These are phyloP conservation scores for Cucumis hystrix DNA, from an alignment of 306 rosid species.

Conservation along the genomic window DNA sequence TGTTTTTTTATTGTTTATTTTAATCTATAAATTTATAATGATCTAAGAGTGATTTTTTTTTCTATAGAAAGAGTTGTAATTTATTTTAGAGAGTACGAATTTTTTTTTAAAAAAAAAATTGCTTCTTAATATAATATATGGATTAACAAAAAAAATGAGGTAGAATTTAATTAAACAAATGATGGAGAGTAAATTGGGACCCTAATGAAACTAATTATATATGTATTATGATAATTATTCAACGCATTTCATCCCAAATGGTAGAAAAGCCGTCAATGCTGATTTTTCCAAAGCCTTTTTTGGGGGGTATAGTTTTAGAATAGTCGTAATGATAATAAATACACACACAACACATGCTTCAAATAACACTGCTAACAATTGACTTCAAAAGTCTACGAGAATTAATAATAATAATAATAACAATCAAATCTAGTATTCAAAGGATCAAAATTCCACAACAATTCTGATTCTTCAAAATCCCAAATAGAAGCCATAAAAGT, in stretches of 20 bases:
- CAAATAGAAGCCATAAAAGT: not conserved
- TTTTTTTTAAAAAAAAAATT: too few relatives aligned
- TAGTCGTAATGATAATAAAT: not conserved
- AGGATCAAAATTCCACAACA: not conserved
- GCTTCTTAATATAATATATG: too few relatives aligned
- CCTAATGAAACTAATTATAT: too few relatives aligned
- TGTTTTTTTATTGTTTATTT: too few relatives aligned
- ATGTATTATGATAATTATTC: too few relatives aligned
- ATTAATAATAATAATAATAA: not conserved
- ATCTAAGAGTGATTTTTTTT: too few relatives aligned
- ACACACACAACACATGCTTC: not conserved
- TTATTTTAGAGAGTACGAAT: too few relatives aligned
- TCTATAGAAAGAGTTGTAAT: too few relatives aligned
- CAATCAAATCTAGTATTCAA: not conserved
- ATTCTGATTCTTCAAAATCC: not conserved
- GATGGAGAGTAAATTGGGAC: too few relatives aligned
- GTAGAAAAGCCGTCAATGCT: not conserved
- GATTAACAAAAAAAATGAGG: too few relatives aligned
- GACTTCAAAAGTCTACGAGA: not conserved
- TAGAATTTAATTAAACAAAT: too few relatives aligned
- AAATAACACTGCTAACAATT: not conserved
- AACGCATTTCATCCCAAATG: not conserved
- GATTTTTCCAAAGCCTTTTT: not conserved
- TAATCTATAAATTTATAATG: too few relatives aligned
- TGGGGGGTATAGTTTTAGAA: not conserved